phyloP scores from a whole-genome alignment of 2,329 filamentous ascomycete species.

The Fusarium camptoceras region DNA sequence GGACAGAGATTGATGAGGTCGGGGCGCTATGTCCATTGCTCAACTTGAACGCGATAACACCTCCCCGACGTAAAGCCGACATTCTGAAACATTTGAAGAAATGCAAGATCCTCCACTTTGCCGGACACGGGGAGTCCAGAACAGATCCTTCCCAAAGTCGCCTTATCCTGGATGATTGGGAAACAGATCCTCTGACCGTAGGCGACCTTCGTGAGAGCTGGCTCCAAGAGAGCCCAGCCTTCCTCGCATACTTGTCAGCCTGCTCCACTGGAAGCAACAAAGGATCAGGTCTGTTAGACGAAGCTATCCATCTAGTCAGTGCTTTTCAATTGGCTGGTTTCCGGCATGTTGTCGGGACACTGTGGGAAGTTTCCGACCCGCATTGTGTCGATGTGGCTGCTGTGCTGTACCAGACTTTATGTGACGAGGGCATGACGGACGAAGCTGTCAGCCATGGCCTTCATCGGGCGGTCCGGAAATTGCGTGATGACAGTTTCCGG shows the following conservation, averaged over 20 bases:
- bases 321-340: background rate
- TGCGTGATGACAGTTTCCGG: fast-evolving
- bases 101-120: fast-evolving
- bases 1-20: fast-evolving
- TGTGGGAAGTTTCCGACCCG: fast-evolving
- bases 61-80: fast-evolving
- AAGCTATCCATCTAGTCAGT: background rate
- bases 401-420: background rate
- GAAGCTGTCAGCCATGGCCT: background rate
- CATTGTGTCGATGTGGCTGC: background rate
- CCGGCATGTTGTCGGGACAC: fast-evolving
- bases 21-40: fast-evolving
- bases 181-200: fast-evolving
- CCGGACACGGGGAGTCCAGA: background rate
- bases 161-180: fast-evolving
- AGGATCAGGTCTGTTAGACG: fast-evolving
- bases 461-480: fast-evolving
- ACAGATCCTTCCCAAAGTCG: fast-evolving
- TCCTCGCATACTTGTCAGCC: fast-evolving
- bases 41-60: fast-evolving
- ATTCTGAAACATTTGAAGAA: fast-evolving
- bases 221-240: background rate
- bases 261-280: background rate
- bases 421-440: background rate
- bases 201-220: background rate